Evolutionary conservation across 148 eudicot genomes (phyloP).

Genomic region (Diospyros kaki): DNA sequence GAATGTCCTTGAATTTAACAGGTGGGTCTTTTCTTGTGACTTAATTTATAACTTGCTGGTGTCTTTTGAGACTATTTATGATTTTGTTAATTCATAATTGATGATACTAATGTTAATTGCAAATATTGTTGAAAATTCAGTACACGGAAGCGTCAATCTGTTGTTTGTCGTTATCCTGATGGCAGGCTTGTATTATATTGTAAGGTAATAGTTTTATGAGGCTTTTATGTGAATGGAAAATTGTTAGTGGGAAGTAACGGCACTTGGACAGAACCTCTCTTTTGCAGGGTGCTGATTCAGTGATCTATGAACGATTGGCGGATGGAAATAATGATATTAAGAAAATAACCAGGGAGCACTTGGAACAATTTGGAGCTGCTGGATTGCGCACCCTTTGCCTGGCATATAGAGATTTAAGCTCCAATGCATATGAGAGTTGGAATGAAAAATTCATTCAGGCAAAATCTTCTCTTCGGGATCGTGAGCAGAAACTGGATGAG

Average conservation of each 20-base stretch:
- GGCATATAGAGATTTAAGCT: conserved; percentile 69
- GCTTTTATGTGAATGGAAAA: not conserved
- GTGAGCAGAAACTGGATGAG: conserved; percentile 96
- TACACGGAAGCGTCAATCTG: conserved; percentile 96
- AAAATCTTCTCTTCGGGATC: conserved; percentile 83
- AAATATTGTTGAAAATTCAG: conserved; percentile 34
- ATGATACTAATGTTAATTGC: conserved; percentile 17
- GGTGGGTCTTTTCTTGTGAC: conserved; percentile 38
- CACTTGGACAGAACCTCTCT: conserved; percentile 13
- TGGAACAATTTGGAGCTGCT: conserved; percentile 91
- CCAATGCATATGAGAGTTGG: conserved; percentile 72
- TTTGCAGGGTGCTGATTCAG: conserved; percentile 94
- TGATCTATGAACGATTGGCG: conserved; percentile 80
- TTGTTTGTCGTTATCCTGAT: conserved; percentile 87
- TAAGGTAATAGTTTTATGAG: conserved; percentile 49
- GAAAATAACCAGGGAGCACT: conserved; percentile 65
- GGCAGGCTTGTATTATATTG: conserved; percentile 96
- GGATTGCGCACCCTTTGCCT: conserved; percentile 94
- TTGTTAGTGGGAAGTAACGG: not conserved
- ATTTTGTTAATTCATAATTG: conserved; percentile 2
- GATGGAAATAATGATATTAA: conserved; percentile 61
- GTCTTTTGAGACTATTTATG: no score
- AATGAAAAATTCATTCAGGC: conserved; percentile 95
- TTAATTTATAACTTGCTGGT: conserved; percentile 10
- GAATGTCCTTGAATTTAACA: conserved; percentile 96